Conservation (phyloP, 305 asterid genomes). For the Lippia alba region DNA sequence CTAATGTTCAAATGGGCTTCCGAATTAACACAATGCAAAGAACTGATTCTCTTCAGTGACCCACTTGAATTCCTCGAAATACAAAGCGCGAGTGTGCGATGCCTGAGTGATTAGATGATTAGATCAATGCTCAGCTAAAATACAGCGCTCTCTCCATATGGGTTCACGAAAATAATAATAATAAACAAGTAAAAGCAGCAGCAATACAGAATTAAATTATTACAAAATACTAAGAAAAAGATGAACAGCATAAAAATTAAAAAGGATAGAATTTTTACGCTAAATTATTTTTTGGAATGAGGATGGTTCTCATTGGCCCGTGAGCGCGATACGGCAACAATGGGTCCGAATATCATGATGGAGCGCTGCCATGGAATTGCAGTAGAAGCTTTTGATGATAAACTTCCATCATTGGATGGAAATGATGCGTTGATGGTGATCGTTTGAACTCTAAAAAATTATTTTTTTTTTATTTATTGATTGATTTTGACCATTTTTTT, state of each 20-base stretch:
- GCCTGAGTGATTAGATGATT: constrained; percentile 27
- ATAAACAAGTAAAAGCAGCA: not conserved
- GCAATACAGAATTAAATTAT: not conserved
- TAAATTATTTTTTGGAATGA: constrained; percentile 9
- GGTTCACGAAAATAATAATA: not conserved
- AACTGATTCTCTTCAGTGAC: constrained; percentile 35
- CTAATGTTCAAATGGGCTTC: constrained; percentile 24
- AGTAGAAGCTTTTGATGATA: too few species aligned
- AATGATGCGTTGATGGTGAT: constrained; percentile 12
- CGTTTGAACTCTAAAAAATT: too few species aligned
- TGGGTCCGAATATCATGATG: not conserved
- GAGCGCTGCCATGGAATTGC: constrained; percentile 9
- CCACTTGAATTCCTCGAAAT: constrained; percentile 37
- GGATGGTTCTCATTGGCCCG: constrained; percentile 6
- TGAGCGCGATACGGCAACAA: constrained; percentile 3
- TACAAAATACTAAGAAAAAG: not conserved
- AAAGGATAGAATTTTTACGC: not conserved
- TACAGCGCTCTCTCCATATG: constrained; percentile 34
- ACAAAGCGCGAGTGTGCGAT: constrained; percentile 26
- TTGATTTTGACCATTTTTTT: too few species aligned
- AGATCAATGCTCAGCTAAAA: constrained; percentile 18
- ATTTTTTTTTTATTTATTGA: too few species aligned
- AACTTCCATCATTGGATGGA: not conserved
- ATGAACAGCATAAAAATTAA: not conserved
- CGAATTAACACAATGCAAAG: constrained; percentile 31